phyloP scores from a whole-genome alignment of 1,139 yeast genomes.

The Magnusiomyces fungicola region DNA sequence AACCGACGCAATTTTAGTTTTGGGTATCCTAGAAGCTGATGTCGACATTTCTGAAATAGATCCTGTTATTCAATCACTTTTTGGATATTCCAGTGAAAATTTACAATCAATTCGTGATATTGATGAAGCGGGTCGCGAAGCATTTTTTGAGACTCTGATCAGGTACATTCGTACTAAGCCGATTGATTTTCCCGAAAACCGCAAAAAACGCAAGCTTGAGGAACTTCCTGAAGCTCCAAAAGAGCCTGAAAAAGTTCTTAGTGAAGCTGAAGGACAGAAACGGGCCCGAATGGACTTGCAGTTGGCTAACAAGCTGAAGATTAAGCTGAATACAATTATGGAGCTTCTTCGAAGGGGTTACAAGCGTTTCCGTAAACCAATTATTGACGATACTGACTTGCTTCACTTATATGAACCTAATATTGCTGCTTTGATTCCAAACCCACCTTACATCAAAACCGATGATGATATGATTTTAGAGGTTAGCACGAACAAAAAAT shows the following conservation, averaged over 20 bases:
- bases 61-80: conserved; percentile 38
- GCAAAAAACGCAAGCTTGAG: conserved; percentile 36
- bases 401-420: conserved; percentile 69
- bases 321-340: conserved; percentile 81
- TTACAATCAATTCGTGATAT: conserved; percentile 45
- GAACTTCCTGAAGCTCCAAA: conserved; percentile 38
- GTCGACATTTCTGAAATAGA: conserved; percentile 34
- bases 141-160: conserved; percentile 51
- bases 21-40: conserved; percentile 59
- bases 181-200: conserved; percentile 35
- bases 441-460: conserved; percentile 44
- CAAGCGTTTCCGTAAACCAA: conserved; percentile 83
- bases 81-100: conserved; percentile 48
- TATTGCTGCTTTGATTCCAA: conserved; percentile 17
- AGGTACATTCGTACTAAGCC: conserved; percentile 63
- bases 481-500: conserved; percentile 61
- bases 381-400: conserved; percentile 67
- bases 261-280: conserved; percentile 36
- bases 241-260: conserved; percentile 21
- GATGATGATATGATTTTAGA: conserved; percentile 79
- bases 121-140: conserved; percentile 38
- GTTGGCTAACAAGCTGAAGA: conserved; percentile 73
- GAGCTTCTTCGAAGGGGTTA: conserved; percentile 81
- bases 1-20: conserved; percentile 65
- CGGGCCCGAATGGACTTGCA: conserved; percentile 70